A percentile compares a stretch with the other conserved stretches of the same genome.
Evolutionary conservation across 2,329 filamentous ascomycete species (phyloP).

Genomic region (Clonostachys rosea): DNA sequence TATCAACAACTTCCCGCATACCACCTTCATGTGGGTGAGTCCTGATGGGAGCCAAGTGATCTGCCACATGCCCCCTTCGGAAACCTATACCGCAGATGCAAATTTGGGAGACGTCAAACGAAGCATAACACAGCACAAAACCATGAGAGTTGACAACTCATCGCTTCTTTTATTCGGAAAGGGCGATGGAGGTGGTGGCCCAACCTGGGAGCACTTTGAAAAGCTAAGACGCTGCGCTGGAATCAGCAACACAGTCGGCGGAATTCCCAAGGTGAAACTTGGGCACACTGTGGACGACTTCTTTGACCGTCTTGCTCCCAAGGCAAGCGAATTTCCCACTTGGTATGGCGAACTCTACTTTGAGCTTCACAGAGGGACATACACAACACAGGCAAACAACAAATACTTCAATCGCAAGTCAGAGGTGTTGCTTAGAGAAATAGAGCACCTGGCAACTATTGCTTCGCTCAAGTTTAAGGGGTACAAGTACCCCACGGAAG

Average conservation of each 20-base stretch:
- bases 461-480: slow-evolving; percentile 67
- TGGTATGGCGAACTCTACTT: slow-evolving; percentile 99
- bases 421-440: slow-evolving; percentile 79
- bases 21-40: slow-evolving; percentile 97
- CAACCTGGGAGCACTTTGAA: slow-evolving; percentile 89
- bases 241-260: slow-evolving; percentile 79
- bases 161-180: slow-evolving; percentile 94
- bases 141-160: slow-evolving; percentile 85
- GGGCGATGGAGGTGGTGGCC: slow-evolving; percentile 92
- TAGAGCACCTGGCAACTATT: slow-evolving; percentile 84
- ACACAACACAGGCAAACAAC: slow-evolving; percentile 96
- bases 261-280: slow-evolving; percentile 80
- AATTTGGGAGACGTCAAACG: slow-evolving; percentile 92
- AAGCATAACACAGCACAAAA: slow-evolving; percentile 90
- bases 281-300: slow-evolving; percentile 91
- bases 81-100: slow-evolving; percentile 93
- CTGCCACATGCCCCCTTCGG: slow-evolving; percentile 93
- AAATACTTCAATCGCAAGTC: slow-evolving; percentile 89
- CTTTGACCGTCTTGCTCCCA: slow-evolving; percentile 80
- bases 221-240: slow-evolving; percentile 91
- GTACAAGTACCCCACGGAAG: slow-evolving; percentile 89
- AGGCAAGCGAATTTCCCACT: slow-evolving; percentile 74
- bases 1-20: slow-evolving; percentile 98
- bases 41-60: slow-evolving; percentile 95
- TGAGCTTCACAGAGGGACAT: slow-evolving; percentile 93